phyloP scores from a whole-genome alignment of 768 basidiomycete species.

The Aureoboletus auriporus region DNA sequence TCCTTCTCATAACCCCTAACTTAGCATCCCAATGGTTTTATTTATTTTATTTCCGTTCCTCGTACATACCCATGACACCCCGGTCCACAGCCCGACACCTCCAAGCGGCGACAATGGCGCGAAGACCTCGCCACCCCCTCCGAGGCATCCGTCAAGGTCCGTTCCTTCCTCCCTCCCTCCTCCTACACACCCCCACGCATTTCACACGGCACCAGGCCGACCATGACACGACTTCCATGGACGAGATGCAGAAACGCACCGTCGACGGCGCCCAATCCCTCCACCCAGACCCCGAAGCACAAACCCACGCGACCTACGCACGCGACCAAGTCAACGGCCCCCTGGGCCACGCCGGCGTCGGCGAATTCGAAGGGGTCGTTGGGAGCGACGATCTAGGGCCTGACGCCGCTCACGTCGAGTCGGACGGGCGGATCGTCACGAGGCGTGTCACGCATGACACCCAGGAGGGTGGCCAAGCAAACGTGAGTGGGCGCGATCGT shows the following conservation, averaged over 20 bases:
- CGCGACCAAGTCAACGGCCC: conserved; percentile 28
- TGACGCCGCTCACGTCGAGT: conserved; percentile 19
- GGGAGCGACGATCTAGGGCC: conserved; percentile 28
- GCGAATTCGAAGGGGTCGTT: conserved; percentile 29
- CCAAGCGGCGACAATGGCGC: conserved; percentile 66
- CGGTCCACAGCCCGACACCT: too few species aligned
- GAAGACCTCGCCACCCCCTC: conserved; percentile 60
- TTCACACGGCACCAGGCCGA: conserved; percentile 23
- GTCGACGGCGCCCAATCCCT: conserved; percentile 11
- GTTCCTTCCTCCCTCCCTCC: too few species aligned
- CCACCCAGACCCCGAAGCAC: conserved; percentile 12
- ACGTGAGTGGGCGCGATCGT: conserved; percentile 9
- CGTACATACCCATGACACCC: too few species aligned
- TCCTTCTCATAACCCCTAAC: too few species aligned
- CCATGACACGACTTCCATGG: conserved; percentile 7
- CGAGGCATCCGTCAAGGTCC: conserved; percentile 63
- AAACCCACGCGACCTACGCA: conserved; percentile 24
- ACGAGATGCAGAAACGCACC: conserved; percentile 23
- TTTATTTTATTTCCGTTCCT: too few species aligned
- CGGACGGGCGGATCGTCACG: conserved; percentile 21
- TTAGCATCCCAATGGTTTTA: too few species aligned
- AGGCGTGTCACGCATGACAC: conserved; percentile 6
- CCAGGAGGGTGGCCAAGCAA: conserved; percentile 7
- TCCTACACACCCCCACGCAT: too few species aligned
- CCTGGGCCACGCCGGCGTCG: conserved; percentile 24